A percentile compares a stretch with the other conserved stretches of the same genome.
These are phyloP conservation scores for Avena sativa DNA, from an alignment of 176 grass and related monocot genomes.

Conservation along the genomic window DNA sequence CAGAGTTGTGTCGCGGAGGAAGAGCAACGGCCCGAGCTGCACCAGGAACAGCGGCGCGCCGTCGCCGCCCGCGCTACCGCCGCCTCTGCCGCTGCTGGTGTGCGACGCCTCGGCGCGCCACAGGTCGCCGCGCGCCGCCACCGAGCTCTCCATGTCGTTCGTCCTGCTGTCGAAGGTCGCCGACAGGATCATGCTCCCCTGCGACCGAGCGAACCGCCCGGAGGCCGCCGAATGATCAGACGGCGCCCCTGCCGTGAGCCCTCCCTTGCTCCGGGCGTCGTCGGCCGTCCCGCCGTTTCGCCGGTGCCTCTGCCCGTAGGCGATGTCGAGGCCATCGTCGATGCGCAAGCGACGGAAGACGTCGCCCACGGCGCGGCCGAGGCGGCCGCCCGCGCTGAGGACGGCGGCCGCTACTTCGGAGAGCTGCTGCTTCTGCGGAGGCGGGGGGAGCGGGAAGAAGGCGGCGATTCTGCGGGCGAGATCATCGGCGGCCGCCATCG, in stretches of 20 bases:
- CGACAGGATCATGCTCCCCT: conserved; percentile 62
- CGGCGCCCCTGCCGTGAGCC: not conserved
- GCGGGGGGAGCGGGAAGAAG: conserved; percentile 33
- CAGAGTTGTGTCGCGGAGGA: conserved; percentile 67
- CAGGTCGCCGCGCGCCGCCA: conserved; percentile 61
- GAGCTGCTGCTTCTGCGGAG: conserved; percentile 52
- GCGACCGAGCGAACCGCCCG: conserved; percentile 44
- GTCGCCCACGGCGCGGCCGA: conserved; percentile 52
- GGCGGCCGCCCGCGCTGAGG: conserved; percentile 55
- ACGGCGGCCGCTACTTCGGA: conserved; percentile 51
- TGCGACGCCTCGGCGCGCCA: conserved; percentile 72
- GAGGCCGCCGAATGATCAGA: conserved; percentile 1
- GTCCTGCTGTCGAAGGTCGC: conserved; percentile 63
- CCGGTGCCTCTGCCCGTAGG: not conserved
- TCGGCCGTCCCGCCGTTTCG: not conserved
- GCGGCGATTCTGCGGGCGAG: conserved; percentile 34
- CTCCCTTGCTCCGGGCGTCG: not conserved
- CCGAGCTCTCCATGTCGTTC: conserved; percentile 71
- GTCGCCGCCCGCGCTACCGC: not conserved
- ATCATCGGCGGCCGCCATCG: conserved; percentile 39
- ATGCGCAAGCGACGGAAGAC: conserved; percentile 57
- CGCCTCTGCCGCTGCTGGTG: conserved; percentile 28
- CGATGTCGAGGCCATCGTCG: conserved; percentile 40
- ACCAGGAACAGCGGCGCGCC: conserved; percentile 54
- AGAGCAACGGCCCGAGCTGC: conserved; percentile 69